Conservation (phyloP, 1,284 basidiomycete genomes). For the Anthracocystis setariae region DNA sequence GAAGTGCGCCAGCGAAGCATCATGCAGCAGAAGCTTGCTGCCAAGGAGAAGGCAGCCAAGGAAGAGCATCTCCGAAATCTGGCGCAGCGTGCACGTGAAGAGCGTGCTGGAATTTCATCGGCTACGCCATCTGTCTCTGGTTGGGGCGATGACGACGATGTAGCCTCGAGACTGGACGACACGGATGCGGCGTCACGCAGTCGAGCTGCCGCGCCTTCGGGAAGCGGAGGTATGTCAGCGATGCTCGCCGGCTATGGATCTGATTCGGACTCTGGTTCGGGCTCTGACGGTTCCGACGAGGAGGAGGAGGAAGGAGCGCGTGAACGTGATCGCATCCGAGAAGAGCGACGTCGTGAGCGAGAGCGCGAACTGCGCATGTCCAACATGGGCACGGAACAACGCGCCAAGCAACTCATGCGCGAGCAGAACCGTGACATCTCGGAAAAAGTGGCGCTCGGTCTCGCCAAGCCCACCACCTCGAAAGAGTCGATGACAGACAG, state of each 20-base stretch:
- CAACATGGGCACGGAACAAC: constrained; percentile 97
- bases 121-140: constrained; percentile 32
- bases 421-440: constrained; percentile 98
- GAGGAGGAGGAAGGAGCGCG: constrained; percentile 81
- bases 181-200: constrained; percentile 12
- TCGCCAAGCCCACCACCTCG: constrained; percentile 92
- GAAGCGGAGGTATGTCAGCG: constrained; percentile 27
- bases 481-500: constrained; percentile 93
- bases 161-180: constrained; percentile 17
- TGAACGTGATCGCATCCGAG: constrained; percentile 87
- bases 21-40: constrained; percentile 97
- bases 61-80: constrained; percentile 94
- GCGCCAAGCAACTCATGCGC: constrained; percentile 91
- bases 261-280: constrained; percentile 77
- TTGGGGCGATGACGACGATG: constrained; percentile 25
- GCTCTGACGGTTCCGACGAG: constrained; percentile 59
- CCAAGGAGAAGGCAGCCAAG: constrained; percentile 96
- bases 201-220: constrained; percentile 3
- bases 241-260: constrained; percentile 70
- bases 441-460: constrained; percentile 95
- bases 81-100: constrained; percentile 93
- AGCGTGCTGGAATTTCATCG: constrained; percentile 78
- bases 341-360: constrained; percentile 89
- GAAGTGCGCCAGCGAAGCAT: constrained; percentile 94
- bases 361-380: constrained; percentile 98